phyloP scores from a whole-genome alignment of 2,329 filamentous ascomycete genomes.

The Gnomoniopsis sp. region DNA sequence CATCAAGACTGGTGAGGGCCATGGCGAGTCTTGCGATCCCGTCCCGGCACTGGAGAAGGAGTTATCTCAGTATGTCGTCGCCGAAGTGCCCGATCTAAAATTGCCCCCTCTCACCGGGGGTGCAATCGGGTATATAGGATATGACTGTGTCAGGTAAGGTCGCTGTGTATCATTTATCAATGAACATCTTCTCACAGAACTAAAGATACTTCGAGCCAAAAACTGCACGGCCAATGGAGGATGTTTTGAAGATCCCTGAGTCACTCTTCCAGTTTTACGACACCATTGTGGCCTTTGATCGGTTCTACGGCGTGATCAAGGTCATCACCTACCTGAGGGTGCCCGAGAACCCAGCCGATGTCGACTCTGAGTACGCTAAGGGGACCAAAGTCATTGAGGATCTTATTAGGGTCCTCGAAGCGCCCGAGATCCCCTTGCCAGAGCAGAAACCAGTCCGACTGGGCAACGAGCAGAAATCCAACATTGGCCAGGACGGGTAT shows the following conservation, averaged over 20 bases:
- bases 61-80: slow-evolving; percentile 73
- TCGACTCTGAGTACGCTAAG: slow-evolving; percentile 68
- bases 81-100: slow-evolving; percentile 75
- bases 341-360: slow-evolving; percentile 48
- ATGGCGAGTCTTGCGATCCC: slow-evolving; percentile 81
- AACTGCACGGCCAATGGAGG: slow-evolving; percentile 84
- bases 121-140: slow-evolving; percentile 93
- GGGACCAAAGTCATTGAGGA: slow-evolving; percentile 62
- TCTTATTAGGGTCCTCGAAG: slow-evolving; percentile 68
- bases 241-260: slow-evolving; percentile 85
- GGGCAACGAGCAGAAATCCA: slow-evolving; percentile 80
- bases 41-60: slow-evolving; percentile 79
- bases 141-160: slow-evolving; percentile 76
- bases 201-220: slow-evolving; percentile 88
- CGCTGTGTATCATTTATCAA: neutral
- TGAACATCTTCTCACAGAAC: neutral
- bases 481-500: slow-evolving; percentile 86
- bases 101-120: slow-evolving; percentile 87
- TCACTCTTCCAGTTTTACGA: slow-evolving; percentile 97
- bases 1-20: slow-evolving; percentile 80
- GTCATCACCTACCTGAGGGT: slow-evolving; percentile 82
- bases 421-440: slow-evolving; percentile 73
- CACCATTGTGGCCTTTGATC: slow-evolving; percentile 89
- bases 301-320: slow-evolving; percentile 90
- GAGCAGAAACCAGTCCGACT: slow-evolving; percentile 69